Evolutionary conservation across 352 stramenopile genomes (phyloP).

Genomic region (Phytopythium helicoides): DNA sequence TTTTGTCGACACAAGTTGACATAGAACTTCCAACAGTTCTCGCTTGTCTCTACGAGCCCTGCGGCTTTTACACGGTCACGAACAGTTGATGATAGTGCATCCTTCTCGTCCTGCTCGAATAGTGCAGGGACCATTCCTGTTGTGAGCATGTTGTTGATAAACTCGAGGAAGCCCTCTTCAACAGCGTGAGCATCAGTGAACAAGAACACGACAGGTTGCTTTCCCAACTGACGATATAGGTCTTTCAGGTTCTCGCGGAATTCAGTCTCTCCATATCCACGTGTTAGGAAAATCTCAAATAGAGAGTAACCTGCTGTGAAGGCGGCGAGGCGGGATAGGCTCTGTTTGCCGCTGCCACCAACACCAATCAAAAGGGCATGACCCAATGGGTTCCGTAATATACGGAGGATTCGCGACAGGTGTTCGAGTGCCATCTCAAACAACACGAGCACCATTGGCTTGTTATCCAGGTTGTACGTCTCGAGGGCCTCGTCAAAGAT

Average conservation of each 20-base stretch:
- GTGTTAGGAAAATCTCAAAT: conserved; percentile 94
- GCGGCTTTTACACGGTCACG: conserved; percentile 87
- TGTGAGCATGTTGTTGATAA: conserved; percentile 97
- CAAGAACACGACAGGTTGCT: conserved; percentile 91
- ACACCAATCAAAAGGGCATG: conserved; percentile 94
- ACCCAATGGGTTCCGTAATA: conserved; percentile 90
- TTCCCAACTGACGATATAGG: conserved; percentile 88
- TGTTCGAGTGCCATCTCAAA: conserved; percentile 97
- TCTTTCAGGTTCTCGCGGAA: conserved; percentile 95
- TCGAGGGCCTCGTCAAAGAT: conserved; percentile 95
- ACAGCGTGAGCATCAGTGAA: conserved; percentile 96
- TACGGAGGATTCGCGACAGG: conserved; percentile 90
- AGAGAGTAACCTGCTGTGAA: conserved; percentile 94
- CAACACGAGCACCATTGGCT: conserved; percentile 93
- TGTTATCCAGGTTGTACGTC: conserved; percentile 94
- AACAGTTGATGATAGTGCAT: conserved; percentile 79
- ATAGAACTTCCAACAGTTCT: conserved; percentile 95
- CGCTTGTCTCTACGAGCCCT: conserved; percentile 88
- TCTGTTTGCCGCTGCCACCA: conserved; percentile 94
- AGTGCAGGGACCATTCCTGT: conserved; percentile 93
- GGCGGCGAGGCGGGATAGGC: conserved; percentile 87
- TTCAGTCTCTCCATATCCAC: conserved; percentile 92
- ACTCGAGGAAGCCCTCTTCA: conserved; percentile 96
- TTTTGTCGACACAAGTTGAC: conserved; percentile 93
- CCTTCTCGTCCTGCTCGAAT: conserved; percentile 92